Evolutionary conservation across 176 grass and related monocot genomes (phyloP).

Genomic region (bread wheat (Triticum aestivum)): IWGSC_CS_RefSeq_v2.1 NC_057802.1:543829094-543829593

Average conservation of each 20-base stretch:
- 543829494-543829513: neutral
- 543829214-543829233: neutral
- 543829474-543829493: neutral
- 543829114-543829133: neutral
- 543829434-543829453: neutral
- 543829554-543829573: too few relatives aligned
- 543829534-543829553: neutral
- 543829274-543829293: neutral
- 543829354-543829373: neutral
- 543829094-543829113: neutral
- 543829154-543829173: neutral
- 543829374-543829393: neutral
- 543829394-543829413: neutral
- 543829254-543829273: neutral
- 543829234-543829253: slow-evolving; percentile 14
- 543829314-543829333: neutral
- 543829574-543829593: too few relatives aligned
- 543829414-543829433: neutral
- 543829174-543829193: neutral
- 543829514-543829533: neutral
- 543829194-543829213: neutral
- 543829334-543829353: neutral
- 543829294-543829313: neutral
- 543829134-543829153: slow-evolving; percentile 16
- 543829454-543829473: neutral